A percentile compares a stretch with the other conserved stretches of the same genome.
phyloP scores from a whole-genome alignment of 441 rosid species.

The Viola pubescens region DNA sequence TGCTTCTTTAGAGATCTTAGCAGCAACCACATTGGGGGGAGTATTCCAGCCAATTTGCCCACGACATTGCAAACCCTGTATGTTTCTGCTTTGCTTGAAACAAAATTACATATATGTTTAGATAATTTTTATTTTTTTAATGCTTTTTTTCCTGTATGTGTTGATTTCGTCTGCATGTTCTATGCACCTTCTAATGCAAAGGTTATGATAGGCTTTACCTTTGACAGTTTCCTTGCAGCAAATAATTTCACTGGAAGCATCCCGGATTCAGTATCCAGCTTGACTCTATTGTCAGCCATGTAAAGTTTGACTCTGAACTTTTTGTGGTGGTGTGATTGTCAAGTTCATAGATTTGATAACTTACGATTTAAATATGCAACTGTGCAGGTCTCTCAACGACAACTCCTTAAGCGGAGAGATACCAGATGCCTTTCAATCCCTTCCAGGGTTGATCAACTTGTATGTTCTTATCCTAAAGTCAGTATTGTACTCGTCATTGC shows the following conservation, averaged over 20 bases:
- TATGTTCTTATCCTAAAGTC: constrained; percentile 30
- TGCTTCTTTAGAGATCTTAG: constrained; percentile 68
- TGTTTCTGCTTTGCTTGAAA: constrained; percentile 17
- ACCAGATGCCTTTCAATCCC: constrained; percentile 68
- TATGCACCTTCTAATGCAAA: constrained; percentile 13
- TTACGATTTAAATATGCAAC: no score
- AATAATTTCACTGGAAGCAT: constrained; percentile 85
- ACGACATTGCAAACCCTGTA: constrained; percentile 66
- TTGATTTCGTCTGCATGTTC: constrained; percentile 4
- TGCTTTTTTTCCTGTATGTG: background rate
- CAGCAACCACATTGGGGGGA: constrained; percentile 87
- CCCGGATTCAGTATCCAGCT: constrained; percentile 61
- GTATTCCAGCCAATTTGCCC: constrained; percentile 76
- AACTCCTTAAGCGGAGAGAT: constrained; percentile 75
- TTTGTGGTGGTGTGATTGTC: background rate
- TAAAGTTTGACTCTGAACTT: constrained; percentile 23
- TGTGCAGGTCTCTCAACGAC: constrained; percentile 65
- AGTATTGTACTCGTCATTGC: background rate
- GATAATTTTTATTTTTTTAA: background rate
- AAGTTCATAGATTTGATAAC: no score
- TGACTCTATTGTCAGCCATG: constrained; percentile 58
- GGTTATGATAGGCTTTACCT: constrained; percentile 31
- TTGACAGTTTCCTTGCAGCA: constrained; percentile 81
- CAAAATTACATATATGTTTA: no score
- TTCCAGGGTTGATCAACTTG: constrained; percentile 68